A percentile compares a stretch with the other conserved stretches of the same genome.
Conservation (phyloP, 2,329 filamentous ascomycete species). For the Oidium heveae region DNA sequence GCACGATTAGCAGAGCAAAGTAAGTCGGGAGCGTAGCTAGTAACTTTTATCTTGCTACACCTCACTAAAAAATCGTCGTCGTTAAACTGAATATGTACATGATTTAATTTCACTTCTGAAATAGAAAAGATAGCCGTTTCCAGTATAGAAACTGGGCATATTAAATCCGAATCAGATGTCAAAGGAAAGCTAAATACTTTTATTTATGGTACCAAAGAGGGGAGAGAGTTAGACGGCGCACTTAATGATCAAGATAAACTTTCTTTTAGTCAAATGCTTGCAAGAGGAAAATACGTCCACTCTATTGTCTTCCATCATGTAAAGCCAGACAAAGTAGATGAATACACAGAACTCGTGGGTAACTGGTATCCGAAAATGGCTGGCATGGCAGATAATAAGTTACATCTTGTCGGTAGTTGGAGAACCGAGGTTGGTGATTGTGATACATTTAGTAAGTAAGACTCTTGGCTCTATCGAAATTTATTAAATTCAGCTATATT, state of each 20-base stretch:
- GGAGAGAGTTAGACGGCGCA: constrained; percentile 50
- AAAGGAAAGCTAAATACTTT: constrained; percentile 55
- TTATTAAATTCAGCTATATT: constrained; percentile 16
- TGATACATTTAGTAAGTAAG: constrained; percentile 68
- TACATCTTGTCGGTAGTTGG: constrained; percentile 94
- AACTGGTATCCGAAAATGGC: constrained; percentile 86
- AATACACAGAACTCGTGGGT: constrained; percentile 76
- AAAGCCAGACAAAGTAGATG: constrained; percentile 82
- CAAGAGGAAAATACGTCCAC: constrained; percentile 93
- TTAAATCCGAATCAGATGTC: constrained; percentile 32
- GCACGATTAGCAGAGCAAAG: constrained; percentile 52
- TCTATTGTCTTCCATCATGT: constrained; percentile 94
- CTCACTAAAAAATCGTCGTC: constrained; percentile 18
- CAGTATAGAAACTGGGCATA: constrained; percentile 22
- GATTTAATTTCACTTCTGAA: constrained; percentile 2
- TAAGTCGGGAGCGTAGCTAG: constrained; percentile 83
- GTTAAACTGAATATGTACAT: constrained; percentile 15
- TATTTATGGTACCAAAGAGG: constrained; percentile 93
- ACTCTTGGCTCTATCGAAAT: constrained; percentile 2
- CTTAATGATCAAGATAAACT: constrained; percentile 59
- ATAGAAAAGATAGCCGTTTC: background rate
- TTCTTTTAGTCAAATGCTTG: constrained; percentile 84
- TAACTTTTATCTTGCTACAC: constrained; percentile 17
- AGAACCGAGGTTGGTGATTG: constrained; percentile 92
- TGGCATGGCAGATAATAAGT: constrained; percentile 62